Evolutionary conservation across 1,139 yeast species (phyloP), one percentile per base, ranked within the genome.

Genomic region (Zygoascus hellenicus): DNA sequence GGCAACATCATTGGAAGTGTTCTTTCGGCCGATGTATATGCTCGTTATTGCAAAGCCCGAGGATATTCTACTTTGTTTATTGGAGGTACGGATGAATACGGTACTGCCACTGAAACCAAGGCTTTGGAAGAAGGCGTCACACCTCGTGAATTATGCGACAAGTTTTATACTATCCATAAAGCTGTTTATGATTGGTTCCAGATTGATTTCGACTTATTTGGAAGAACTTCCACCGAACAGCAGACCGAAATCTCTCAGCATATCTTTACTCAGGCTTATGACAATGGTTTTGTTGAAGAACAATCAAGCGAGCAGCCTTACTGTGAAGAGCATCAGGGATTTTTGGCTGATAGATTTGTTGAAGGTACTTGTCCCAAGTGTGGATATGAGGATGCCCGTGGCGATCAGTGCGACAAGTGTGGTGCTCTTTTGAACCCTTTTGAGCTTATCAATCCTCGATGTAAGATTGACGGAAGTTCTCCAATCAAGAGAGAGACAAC

Each of bases 1-100:
- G 99, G 99, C 62, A 92, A 92, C 70, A 89, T 92, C 59, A 80
- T 92, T 51, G 99, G 99, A 7, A 84, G 96, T 36, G 97, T 92
- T 32, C 76, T 92, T 55, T 81, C 92, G 51, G 98, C 98, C 32
- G 99, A 92, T 71, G 87, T 92, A 54, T 94, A 79, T 69, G 77
- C 97, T 48, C 81, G 98, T 65, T 92, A 86, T 68, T 80, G 86
- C 63, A 90, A 89, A 67, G 81, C 84, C 57, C 80, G 97, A 71
- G 87, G 89, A 67, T 83, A 84, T 71, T 92, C 90, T 64, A 75
- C 96, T 17, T 71, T 92, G 53, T 92, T 73, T 61, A 70, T 92
- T 51, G 89, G 98, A 70, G 99, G 99, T 69, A 94, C 98, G 34
- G 99, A 92, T 65, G 99, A 92, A 69, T 94, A 92, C 65, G 99